Base-by-base conservation (phyloP, 345 rosid species). In the Psidium friedrichsthalianum region DNA sequence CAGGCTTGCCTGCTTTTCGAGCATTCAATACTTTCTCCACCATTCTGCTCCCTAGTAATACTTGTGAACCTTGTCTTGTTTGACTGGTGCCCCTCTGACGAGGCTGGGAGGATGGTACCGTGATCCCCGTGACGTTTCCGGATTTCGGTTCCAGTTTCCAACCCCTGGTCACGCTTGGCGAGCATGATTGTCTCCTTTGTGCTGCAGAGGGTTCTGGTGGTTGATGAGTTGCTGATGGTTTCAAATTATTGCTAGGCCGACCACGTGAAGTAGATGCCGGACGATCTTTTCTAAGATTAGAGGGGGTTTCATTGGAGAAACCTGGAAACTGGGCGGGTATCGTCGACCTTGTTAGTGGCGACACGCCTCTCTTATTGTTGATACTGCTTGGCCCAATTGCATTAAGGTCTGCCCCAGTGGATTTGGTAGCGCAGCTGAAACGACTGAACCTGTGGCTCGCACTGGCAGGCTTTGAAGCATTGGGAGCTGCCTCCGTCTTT, bases 1-100 rank as follows among this genome's bases (percentile, higher is more conserved):
- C 49, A 14, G 32, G 74, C 29, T 56, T 58, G 55, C 87, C 83
- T 42, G 88, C 82, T 74, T 86, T 92, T 83, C 96, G 91, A 22
- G 94, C 93, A 52, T 85, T 93, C 94, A 94, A 88, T 55, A 94
- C 86, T 83, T 85, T 93, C n/a, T 94, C 96, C 44, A 92, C 95
- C 92, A 94, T 93, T 69, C 78, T 90, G n/a, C 95, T 94, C 57
- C 96, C 93, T 8, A 91, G 54, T 21, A 94, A 4, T 69, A 69
- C 56, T 44, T 89, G 93, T 8, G 88, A 85, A 44, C 87, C 88
- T 14, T 82, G 87, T 40, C 83, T 82, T 29, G 36, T 13, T 86
- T 86, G 86, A 36, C 25, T 44, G 64, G 12, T 53, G 76, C 57
- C 84, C 82, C 83, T 84, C 53, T 14, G 40, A 18, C 51, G 42